phyloP scores from a whole-genome alignment of 2,329 filamentous ascomycete species.

The Parastagonospora nodorum region DNA sequence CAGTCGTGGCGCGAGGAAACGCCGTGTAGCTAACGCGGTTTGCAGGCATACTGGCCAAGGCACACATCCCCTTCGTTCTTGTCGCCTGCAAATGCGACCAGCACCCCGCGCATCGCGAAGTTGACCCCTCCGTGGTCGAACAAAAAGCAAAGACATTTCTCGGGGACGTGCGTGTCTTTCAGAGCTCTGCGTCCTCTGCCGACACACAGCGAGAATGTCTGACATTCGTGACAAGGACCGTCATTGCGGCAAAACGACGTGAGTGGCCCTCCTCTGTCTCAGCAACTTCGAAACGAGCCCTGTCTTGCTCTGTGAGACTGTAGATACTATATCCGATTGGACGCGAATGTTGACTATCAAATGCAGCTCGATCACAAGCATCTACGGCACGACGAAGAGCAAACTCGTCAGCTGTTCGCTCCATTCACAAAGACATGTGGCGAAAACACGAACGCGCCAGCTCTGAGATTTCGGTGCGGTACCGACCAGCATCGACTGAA shows the following conservation, averaged over 20 bases:
- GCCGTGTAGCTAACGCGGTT: slow-evolving; percentile 20
- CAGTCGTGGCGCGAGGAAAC: neutral
- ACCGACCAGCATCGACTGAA: slow-evolving; percentile 35
- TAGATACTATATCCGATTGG: neutral
- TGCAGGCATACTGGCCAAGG: slow-evolving; percentile 74
- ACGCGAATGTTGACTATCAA: slow-evolving; percentile 17
- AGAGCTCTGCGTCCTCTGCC: slow-evolving; percentile 71
- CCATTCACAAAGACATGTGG: slow-evolving; percentile 46
- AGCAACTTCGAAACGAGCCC: slow-evolving; percentile 7
- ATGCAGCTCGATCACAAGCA: slow-evolving; percentile 38
- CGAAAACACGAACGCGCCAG: slow-evolving; percentile 54
- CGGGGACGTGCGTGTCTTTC: slow-evolving; percentile 70
- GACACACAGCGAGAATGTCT: slow-evolving; percentile 78
- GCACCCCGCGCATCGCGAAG: slow-evolving; percentile 69
- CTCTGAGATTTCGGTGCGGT: slow-evolving; percentile 51
- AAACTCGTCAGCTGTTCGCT: slow-evolving; percentile 51
- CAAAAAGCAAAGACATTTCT: slow-evolving; percentile 65
- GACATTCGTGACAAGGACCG: slow-evolving; percentile 72
- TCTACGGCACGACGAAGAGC: slow-evolving; percentile 49
- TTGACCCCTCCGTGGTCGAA: slow-evolving; percentile 72
- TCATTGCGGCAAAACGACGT: slow-evolving; percentile 73
- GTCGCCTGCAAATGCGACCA: slow-evolving; percentile 91
- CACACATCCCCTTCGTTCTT: slow-evolving; percentile 75
- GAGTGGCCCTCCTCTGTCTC: slow-evolving; percentile 44
- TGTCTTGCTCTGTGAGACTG: slow-evolving; percentile 2